phyloP scores from a whole-genome alignment of 164 flowering plant genomes.

The Berberis thunbergii region DNA sequence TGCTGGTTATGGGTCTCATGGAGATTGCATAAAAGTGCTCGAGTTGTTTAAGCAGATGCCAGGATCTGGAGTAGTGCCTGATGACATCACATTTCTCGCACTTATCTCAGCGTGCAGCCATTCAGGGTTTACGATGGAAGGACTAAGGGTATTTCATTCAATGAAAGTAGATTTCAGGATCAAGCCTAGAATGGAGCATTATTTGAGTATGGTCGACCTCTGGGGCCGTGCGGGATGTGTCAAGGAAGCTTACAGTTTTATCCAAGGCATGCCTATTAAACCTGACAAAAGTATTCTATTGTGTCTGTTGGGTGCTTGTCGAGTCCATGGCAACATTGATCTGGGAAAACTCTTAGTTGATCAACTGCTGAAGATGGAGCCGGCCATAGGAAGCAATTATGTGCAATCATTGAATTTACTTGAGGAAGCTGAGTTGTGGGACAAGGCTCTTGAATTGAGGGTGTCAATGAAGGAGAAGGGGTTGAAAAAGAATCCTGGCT shows the following conservation, averaged over 20 bases:
- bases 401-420: conserved; percentile 35
- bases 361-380: conserved; percentile 31
- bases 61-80: conserved; percentile 27
- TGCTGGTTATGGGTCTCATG: conserved; percentile 52
- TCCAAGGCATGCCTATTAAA: conserved; percentile 33
- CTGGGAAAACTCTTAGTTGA: conserved; percentile 43
- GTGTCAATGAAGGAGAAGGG: conserved; percentile 38
- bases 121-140: conserved; percentile 42
- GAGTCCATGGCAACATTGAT: conserved; percentile 28
- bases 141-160: conserved; percentile 28
- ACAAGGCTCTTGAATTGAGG: conserved; percentile 31
- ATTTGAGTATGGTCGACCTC: conserved; percentile 44
- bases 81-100: conserved; percentile 42
- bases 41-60: conserved; percentile 35
- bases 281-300: conserved; percentile 49
- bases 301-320: conserved; percentile 35
- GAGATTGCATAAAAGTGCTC: conserved; percentile 32
- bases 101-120: conserved; percentile 58
- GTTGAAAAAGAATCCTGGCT: conserved; percentile 47
- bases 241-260: conserved; percentile 42
- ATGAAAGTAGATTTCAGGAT: conserved; percentile 35
- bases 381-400: conserved; percentile 33
- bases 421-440: conserved; percentile 43
- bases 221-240: conserved; percentile 47
- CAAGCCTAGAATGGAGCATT: conserved; percentile 49